These are phyloP conservation scores for Ustilago bromivora DNA, from an alignment of 1,284 basidiomycete species.

Conservation along the genomic window DNA sequence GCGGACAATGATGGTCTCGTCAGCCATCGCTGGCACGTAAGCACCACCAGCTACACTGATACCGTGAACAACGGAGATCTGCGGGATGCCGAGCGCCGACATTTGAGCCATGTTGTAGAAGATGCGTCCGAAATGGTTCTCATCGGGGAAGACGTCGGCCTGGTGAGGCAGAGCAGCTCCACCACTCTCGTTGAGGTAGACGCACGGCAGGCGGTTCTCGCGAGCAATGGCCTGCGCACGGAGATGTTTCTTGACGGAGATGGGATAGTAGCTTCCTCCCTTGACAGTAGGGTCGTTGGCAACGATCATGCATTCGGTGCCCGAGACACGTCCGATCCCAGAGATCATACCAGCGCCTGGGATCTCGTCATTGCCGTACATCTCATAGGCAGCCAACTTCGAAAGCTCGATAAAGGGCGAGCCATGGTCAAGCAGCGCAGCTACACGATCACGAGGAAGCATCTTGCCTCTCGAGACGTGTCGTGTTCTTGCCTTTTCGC, in stretches of 20 bases:
- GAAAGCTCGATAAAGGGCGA: slow-evolving; percentile 92
- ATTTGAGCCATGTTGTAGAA: slow-evolving; percentile 98
- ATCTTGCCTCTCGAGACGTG: slow-evolving; percentile 85
- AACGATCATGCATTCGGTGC: slow-evolving; percentile 84
- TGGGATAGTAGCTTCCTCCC: slow-evolving; percentile 75
- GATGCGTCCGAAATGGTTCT: slow-evolving; percentile 92
- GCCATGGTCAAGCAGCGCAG: slow-evolving; percentile 82
- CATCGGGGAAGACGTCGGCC: slow-evolving; percentile 89
- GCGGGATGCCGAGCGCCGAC: slow-evolving; percentile 88
- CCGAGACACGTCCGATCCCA: slow-evolving; percentile 84
- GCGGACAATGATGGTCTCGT: slow-evolving; percentile 88
- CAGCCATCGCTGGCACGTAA: slow-evolving; percentile 96
- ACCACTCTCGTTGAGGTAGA: slow-evolving; percentile 94
- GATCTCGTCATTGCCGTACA: slow-evolving; percentile 82
- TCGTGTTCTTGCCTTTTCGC: slow-evolving; percentile 78
- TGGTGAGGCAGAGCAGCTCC: slow-evolving; percentile 93
- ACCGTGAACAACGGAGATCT: slow-evolving; percentile 91
- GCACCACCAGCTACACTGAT: slow-evolving; percentile 90
- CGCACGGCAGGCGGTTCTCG: slow-evolving; percentile 88
- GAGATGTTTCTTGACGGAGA: slow-evolving; percentile 95
- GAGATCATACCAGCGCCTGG: slow-evolving; percentile 92
- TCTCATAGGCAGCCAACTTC: slow-evolving; percentile 84
- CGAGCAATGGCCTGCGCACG: slow-evolving; percentile 91
- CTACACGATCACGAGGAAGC: slow-evolving; percentile 81
- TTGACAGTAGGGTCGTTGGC: slow-evolving; percentile 82